Base-by-base conservation (phyloP, 202 grass and related monocot genomes). In the Digitaria exilis region DNA sequence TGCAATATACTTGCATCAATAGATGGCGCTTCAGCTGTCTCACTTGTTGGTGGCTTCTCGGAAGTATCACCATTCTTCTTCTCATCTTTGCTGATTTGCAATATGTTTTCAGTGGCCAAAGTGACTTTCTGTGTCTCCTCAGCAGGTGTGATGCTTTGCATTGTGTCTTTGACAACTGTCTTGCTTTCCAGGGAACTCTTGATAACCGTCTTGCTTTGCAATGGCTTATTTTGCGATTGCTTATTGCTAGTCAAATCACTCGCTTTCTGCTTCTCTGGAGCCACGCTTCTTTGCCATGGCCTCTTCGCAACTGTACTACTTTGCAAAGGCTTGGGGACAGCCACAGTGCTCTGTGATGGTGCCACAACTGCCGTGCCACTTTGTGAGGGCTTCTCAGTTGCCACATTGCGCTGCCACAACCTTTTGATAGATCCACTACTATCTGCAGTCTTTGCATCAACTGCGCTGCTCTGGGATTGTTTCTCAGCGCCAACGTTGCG, bases 341-440 rank as follows among this genome's bases (percentile, higher is more conserved):
- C 64, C 26, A 84, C 73, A 81, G 83, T 87, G 69, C 64, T 86
- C 87, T 92, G 81, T 64, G 84, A 85, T 63, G 77, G 41, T 79
- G 83, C 31, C 48, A 45, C 75, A 59, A 31, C 66, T 50, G n/a
- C 45, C 16, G 9, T 41, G 72, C 10, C 65, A 29, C 69, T 85
- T 76, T 88, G 60, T 68, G 80, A 83, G 42, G 30, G 73, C 77
- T 93, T 93, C 37, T 88, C 86, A 69, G 41, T 61, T 55, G 79
- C 1, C n/a, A 61, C 24, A 59, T 75, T 90, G 28, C 69, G 69
- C 54, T 90, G 80, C 88, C 88, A 90, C 52, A 75, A 19, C 75
- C 80, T 79, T 87, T 90, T 90, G 75, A 37, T 62, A 12, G 43
- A 26, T 55, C 84, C 88, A 70, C 34, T 64, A 69, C 37, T 87